These are phyloP conservation scores for Ocimum tenuiflorum DNA, from an alignment of 257 asterid genomes.

Conservation along the genomic window DNA sequence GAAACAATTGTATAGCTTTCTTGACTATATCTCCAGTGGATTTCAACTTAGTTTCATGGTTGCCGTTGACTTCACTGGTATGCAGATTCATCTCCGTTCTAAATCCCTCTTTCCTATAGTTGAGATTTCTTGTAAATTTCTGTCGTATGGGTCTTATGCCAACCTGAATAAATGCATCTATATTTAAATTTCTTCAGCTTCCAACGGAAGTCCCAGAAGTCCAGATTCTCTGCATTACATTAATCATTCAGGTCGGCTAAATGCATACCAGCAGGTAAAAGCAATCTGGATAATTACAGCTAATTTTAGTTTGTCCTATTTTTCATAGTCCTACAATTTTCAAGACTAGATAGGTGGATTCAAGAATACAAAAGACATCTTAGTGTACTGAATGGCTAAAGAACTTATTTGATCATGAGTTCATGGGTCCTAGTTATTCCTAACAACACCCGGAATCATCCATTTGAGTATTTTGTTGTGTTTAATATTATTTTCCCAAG, in stretches of 20 bases:
- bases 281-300: background rate
- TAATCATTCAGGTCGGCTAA: slow-evolving; percentile 50
- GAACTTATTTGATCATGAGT: background rate
- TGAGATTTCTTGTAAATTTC: slow-evolving; percentile 15
- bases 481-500: no score
- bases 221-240: slow-evolving; percentile 59
- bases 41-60: slow-evolving; percentile 82
- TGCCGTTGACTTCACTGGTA: slow-evolving; percentile 85
- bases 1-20: slow-evolving; percentile 59
- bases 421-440: background rate
- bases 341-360: background rate
- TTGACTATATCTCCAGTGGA: slow-evolving; percentile 79
- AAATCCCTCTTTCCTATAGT: background rate
- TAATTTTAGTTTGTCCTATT: background rate
- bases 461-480: no score
- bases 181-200: slow-evolving; percentile 34
- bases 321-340: background rate
- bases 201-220: slow-evolving; percentile 59
- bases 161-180: slow-evolving; percentile 4
- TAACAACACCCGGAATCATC: no score
- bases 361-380: background rate
- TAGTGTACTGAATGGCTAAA: background rate
- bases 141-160: background rate
- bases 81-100: background rate
- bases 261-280: slow-evolving; percentile 74